Evolutionary conservation across 2,329 filamentous ascomycete species (phyloP), one percentile per base, ranked within the genome.

Genomic region (Colletotrichum eleusines): DNA sequence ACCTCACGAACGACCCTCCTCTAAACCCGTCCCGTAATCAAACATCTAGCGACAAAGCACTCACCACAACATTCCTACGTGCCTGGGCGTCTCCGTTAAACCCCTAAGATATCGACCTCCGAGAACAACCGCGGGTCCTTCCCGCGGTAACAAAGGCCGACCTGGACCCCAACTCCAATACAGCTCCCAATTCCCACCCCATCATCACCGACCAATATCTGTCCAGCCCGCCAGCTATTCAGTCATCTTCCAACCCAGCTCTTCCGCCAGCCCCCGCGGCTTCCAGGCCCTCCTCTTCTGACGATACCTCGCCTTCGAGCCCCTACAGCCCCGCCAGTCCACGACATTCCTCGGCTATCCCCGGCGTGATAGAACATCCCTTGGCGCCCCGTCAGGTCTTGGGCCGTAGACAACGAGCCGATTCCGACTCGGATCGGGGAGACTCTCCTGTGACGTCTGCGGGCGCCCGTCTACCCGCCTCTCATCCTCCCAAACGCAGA

Each of bases 141-240:
- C 74, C 81, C 81, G 81, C 81, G 80, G 77, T 65, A 69, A 72
- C 54, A 80, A 75, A 79, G 78, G 78, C 76, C 81, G 81, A 80
- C 76, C 80, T 83, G 81, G 81, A 83, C 76, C 76, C 75, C 77
- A 76, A 78, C 75, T 78, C 76, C 74, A 74, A 76, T 65, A 58
- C 65, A 60, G 64, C 63, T 75, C 72, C 79, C 74, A 77, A 75
- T 75, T 78, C 77, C 75, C 76, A 74, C 75, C 76, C 77, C 77
- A 75, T 76, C 68, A 73, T 76, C 76, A 74, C 86, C 85, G 83
- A 91, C 89, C 91, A 90, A 90, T 82, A 87, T 85, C 87, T 88
- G 86, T 81, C 86, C 83, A 85, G 83, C 80, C 85, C 88, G 85
- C 86, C 83, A 75, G 80, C 83, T 81, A 81, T 84, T 76, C 80